A percentile compares a stretch with the other conserved stretches of the same genome.
Conservation (phyloP, 345 rosid species). For the Noccaea caerulescens region DNA sequence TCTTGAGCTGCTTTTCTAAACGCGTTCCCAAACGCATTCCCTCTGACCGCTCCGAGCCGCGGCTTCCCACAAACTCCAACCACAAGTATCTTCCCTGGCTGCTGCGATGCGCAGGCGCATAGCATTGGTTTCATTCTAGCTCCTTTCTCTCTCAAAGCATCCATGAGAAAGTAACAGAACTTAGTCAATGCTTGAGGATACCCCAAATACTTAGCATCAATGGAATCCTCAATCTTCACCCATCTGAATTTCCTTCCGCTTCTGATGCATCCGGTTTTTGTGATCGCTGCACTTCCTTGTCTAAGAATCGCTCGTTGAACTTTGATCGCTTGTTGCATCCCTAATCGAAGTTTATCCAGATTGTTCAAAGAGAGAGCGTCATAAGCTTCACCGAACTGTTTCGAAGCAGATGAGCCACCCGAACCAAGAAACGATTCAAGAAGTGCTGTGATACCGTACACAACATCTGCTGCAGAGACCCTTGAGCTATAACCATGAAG, state of each 20-base stretch:
- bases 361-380: conserved; percentile 85
- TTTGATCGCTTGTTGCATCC: conserved; percentile 95
- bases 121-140: conserved; percentile 89
- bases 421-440: conserved; percentile 87
- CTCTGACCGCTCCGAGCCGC: conserved; percentile 86
- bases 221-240: conserved; percentile 88
- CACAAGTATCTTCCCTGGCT: conserved; percentile 71
- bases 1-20: conserved; percentile 87
- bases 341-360: conserved; percentile 69
- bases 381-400: conserved; percentile 91
- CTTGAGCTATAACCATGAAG: conserved; percentile 92
- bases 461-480: conserved; percentile 97
- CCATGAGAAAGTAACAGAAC: conserved; percentile 95
- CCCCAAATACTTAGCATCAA: conserved; percentile 75
- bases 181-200: conserved; percentile 95
- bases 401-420: conserved; percentile 81
- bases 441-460: conserved; percentile 91
- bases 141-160: conserved; percentile 94
- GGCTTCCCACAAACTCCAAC: conserved; percentile 97
- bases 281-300: conserved; percentile 94
- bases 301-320: conserved; percentile 88
- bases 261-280: conserved; percentile 76
- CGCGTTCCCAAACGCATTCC: conserved; percentile 88
- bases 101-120: conserved; percentile 78
- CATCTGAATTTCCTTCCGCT: conserved; percentile 96